A percentile compares a stretch with the other conserved stretches of the same genome.
phyloP scores from a whole-genome alignment of 805 yeast species.

The Lipomyces orientalis region DNA sequence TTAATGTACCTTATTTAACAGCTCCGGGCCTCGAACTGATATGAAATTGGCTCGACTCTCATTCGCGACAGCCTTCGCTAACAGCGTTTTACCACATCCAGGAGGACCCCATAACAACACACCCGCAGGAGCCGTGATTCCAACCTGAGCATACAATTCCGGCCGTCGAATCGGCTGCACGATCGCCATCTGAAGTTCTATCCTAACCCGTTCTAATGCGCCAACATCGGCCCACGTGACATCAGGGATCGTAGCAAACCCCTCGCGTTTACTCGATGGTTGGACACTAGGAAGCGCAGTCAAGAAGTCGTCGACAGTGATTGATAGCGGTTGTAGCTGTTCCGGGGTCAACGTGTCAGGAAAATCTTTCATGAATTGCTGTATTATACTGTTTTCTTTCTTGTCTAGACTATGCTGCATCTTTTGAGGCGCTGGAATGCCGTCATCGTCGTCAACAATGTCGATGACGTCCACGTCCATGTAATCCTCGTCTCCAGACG shows the following conservation, averaged over 20 bases:
- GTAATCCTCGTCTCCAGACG: conserved; percentile 13
- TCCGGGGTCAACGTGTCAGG: conserved; percentile 79
- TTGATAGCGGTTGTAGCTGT: conserved; percentile 76
- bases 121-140: conserved; percentile 96
- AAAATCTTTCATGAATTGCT: conserved; percentile 70
- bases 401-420: conserved; percentile 25
- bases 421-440: conserved; percentile 28
- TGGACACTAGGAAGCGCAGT: conserved; percentile 90
- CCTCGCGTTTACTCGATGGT: conserved; percentile 97
- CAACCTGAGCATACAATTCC: conserved; percentile 84
- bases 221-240: conserved; percentile 96
- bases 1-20: conserved; percentile 65
- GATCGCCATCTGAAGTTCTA: conserved; percentile 94
- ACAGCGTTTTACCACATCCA: conserved; percentile 95
- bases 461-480: conserved; percentile 32
- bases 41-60: conserved; percentile 96
- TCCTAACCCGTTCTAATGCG: conserved; percentile 77
- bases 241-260: conserved; percentile 98
- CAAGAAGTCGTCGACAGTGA: conserved; percentile 78
- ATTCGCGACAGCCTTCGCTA: conserved; percentile 97
- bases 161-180: conserved; percentile 96
- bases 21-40: conserved; percentile 94
- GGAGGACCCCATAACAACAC: conserved; percentile 99
- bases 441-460: conserved; percentile 47
- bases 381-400: conserved; percentile 58